Base-by-base conservation (phyloP, 306 rosid species). In the Vigna hirtella region DNA sequence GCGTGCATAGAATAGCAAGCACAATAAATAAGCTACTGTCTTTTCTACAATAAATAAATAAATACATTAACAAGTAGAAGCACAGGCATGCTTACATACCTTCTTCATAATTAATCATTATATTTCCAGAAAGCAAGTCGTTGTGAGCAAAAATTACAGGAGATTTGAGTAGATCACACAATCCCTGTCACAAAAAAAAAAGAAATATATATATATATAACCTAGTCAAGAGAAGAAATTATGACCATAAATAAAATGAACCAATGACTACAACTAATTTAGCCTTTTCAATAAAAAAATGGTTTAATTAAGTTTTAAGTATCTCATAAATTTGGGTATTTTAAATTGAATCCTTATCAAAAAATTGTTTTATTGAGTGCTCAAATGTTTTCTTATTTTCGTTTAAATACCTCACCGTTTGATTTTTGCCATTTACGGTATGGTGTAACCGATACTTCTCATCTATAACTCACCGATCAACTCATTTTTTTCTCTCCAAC, bases 121-220 rank as follows among this genome's bases (percentile, higher is more conserved):
- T 79, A 84, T 95, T 95, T 86, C 97, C 99, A 68, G 98, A 89
- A 48, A 95, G 97, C 84, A 95, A 86, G 87, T 95, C 98, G 78
- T 93, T 93, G 86, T 95, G 98, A 79, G 94, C 81, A 61, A 93
- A 95, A 69, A 91, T 88, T 70, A 93, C 89, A 15, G 99, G 98
- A 78, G 98, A 83, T 42, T 89, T 78, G 11, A 93, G 86, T 76
- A 50, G 85, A 81, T 82, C 87, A 30, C 93, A 87, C 88, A 95
- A 74, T 43, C 74, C 94, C 98, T 95, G 97, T 88, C 69, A 66
- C 84, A 94, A 84, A 57, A 86, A 82, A 77, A 70, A 77, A 17
- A 76, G 36, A 62, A 68, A 30, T 28, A 26, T 26, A 26, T 26
- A 26, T 26, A 26, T 26, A 26, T 26, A 26, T 2, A 26, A 26